Evolutionary conservation across 2,329 filamentous ascomycete species (phyloP), one percentile per base, ranked within the genome.

Genomic region (Sclerotiophoma versabilis): DNA sequence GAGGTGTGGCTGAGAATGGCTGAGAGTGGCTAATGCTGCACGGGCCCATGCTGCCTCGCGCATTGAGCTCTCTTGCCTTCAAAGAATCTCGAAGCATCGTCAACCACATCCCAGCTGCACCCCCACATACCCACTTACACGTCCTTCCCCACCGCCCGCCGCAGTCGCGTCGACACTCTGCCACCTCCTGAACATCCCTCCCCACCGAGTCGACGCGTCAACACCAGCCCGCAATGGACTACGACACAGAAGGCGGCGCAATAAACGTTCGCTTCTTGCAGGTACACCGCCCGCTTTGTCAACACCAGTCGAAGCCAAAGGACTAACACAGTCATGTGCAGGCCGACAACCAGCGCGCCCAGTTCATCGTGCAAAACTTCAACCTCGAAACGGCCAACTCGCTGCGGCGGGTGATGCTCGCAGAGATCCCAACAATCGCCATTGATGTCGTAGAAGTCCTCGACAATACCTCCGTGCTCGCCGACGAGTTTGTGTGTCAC

Each of bases 361-460:
- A 96, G 78, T 98, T 98, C 80, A 88, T 95, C 76, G 86, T 99
- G 53, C 89, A 86, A 69, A 92, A 92, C 74, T 91, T 93, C 69
- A 92, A 96, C 73, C 87, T 97, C 54, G 85, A 92, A 59, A 92
- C 97, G 68, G 93, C 93, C 68, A 99, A 99, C 81, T 90, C 92
- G 38, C 80, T 98, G 58, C 93, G 93, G 59, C 91, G 93, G 72
- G 84, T 92, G 54, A 93, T 98, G 79, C 88, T 96, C 63, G 91
- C 92, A 68, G 93, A 99, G 78, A 90, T 99, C 55, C 93, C 93
- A 10, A 97, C 92, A 20, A 87, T 98, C 67, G 93, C 95, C 60
- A 93, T 98, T 75, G 93, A 99, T 71, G 85, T 96, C 12, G 93
- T 98, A 59, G 92, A 98, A 76, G 88, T 99, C 62, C 88, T 96